Conservation (phyloP, 306 rosid species). For the Quercus variabilis region DNA sequence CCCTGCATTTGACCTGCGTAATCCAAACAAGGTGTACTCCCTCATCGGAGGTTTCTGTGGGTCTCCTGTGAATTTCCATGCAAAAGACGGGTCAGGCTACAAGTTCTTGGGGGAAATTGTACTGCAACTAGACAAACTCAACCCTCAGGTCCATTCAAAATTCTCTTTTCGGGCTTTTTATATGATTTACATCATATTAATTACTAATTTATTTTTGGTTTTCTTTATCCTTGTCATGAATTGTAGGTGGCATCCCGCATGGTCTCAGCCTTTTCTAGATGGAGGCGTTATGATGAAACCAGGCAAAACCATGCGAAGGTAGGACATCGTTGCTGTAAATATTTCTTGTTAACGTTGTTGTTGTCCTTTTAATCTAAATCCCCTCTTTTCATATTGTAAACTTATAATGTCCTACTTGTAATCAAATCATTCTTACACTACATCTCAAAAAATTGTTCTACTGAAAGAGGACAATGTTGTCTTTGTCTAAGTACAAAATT, state of each 20-base stretch:
- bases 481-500: background rate
- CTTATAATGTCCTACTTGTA: too few relatives aligned
- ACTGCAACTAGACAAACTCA: constrained; percentile 70
- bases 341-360: background rate
- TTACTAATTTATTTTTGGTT: background rate
- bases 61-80: constrained; percentile 85
- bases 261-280: constrained; percentile 97
- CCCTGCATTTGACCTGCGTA: constrained; percentile 84
- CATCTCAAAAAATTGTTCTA: too few relatives aligned
- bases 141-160: constrained; percentile 75
- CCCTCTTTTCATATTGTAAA: too few relatives aligned
- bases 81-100: constrained; percentile 95
- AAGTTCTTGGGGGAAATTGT: constrained; percentile 85
- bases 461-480: background rate
- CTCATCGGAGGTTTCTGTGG: constrained; percentile 94
- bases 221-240: background rate
- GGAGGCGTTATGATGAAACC: constrained; percentile 81
- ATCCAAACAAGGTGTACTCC: constrained; percentile 97
- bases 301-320: constrained; percentile 90
- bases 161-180: background rate
- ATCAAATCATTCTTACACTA: background rate
- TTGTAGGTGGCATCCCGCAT: constrained; percentile 91
- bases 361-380: background rate
- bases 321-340: background rate
- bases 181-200: constrained; percentile 1